Conservation (phyloP, 306 rosid genomes). For the Vachellia pachyceras region DNA sequence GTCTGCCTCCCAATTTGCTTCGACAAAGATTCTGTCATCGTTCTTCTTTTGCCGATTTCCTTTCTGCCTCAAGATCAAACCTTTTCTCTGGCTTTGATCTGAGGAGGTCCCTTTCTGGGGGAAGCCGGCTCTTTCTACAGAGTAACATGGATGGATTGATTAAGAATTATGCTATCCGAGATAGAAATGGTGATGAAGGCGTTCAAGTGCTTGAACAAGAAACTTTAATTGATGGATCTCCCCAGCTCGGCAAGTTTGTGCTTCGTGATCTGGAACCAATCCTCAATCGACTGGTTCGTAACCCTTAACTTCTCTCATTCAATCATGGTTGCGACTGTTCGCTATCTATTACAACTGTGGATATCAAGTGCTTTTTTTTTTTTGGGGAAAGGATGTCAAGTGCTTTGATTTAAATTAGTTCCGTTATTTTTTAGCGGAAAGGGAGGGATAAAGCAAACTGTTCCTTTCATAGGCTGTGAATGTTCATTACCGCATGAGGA, state of each 20-base stretch:
- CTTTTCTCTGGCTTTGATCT: constrained; percentile 37
- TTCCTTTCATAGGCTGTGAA: not conserved
- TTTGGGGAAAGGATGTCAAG: too few relatives aligned
- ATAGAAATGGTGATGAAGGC: constrained; percentile 48
- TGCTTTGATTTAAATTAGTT: not conserved
- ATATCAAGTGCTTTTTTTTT: constrained; percentile 31
- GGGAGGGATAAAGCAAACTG: not conserved
- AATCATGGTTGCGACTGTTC: not conserved
- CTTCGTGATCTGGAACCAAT: constrained; percentile 50
- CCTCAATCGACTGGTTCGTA: constrained; percentile 73
- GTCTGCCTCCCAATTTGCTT: not conserved
- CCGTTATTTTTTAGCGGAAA: not conserved
- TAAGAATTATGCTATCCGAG: constrained; percentile 44
- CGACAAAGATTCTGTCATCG: constrained; percentile 38
- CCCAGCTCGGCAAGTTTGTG: constrained; percentile 38
- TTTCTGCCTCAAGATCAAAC: constrained; percentile 46
- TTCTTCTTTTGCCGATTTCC: constrained; percentile 28
- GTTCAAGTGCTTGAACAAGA: constrained; percentile 63
- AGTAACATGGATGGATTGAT: constrained; percentile 47
- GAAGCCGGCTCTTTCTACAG: constrained; percentile 33
- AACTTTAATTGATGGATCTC: constrained; percentile 49
- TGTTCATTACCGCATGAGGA: not conserved
- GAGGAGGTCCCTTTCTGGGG: constrained; percentile 25
- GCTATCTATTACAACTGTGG: not conserved
- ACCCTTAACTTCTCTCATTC: not conserved